phyloP scores from a whole-genome alignment of 257 asterid species.

The Solanum okadae region DNA sequence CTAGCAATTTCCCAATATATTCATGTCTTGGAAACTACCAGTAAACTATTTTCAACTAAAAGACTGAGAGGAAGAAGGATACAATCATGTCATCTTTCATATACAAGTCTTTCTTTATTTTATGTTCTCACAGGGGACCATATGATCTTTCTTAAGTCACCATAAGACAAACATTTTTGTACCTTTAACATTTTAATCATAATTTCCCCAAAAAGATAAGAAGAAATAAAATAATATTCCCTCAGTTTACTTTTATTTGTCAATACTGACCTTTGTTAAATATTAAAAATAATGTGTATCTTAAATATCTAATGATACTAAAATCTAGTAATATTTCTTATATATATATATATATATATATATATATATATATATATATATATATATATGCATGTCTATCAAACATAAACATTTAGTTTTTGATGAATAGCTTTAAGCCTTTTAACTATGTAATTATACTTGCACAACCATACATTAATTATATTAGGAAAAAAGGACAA shows the following conservation, averaged over 20 bases:
- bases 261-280: not conserved
- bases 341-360: too few species aligned
- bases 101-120: not conserved
- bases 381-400: not conserved
- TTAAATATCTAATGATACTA: not conserved
- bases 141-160: not conserved
- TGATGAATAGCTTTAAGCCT: not conserved
- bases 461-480: not conserved
- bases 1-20: conserved; percentile 4
- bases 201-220: not conserved
- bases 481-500: too few species aligned
- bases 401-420: not conserved
- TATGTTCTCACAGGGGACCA: not conserved
- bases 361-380: too few species aligned
- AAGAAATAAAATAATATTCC: not conserved
- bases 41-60: not conserved
- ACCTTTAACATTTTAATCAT: not conserved
- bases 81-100: not conserved
- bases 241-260: not conserved
- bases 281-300: too few species aligned
- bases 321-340: too few species aligned
- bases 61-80: not conserved
- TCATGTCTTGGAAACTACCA: not conserved
- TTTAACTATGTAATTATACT: not conserved
- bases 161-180: not conserved